Evolutionary conservation across 768 basidiomycete species (phyloP), one percentile per base, ranked within the genome.

Genomic region (Strobilomyces echinocephalus): DNA sequence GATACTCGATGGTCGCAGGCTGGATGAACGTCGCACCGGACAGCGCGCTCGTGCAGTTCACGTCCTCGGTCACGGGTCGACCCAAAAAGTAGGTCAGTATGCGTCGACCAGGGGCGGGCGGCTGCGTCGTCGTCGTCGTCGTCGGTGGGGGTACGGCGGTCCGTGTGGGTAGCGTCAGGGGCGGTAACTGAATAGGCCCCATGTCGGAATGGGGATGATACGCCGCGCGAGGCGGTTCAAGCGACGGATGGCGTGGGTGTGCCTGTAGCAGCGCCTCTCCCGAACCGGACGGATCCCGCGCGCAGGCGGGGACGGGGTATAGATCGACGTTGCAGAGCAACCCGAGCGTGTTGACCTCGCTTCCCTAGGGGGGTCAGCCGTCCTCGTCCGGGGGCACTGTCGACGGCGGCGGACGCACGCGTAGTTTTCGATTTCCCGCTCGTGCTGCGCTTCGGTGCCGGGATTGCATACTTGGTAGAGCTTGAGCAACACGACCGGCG

Each of bases 291-390:
- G 46, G 34, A 8, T 58, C 36, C 20, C 60, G 60, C 11, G 46
- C 39, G 57, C 60, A 34, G 31, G 52, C 55, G 51, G 77, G 74
- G 8, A 87, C 79, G 5, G 83, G 84, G 57, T 87, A 88, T 16
- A 91, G 74, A 69, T 91, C 89, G 38, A 87, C 86, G 3, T 84
- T 87, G 67, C 89, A 90, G 15, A 91, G 65, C 12, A 89, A 74
- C 2, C 88, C 89, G 30, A 81, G 74, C n/a, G 74, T 73, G 50
- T 84, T 79, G 42, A 85, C 68, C 39, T 80, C 78, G 40, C 87
- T 88, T 61, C n/a, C 53, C 46, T 18, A 42, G 58, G 41, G n/a
- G 24, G 24, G 24, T 24, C 24, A 24, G 24, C 24, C 24, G 24
- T 24, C 24, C 24, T 24, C 24, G 24, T 24, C 24, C 24, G 24